Percentiles rank a stretch among this genome's conserved stretches.
These are phyloP conservation scores for Aphanomyces astaci DNA, from an alignment of 352 stramenopile species.

Conservation along the genomic window DNA sequence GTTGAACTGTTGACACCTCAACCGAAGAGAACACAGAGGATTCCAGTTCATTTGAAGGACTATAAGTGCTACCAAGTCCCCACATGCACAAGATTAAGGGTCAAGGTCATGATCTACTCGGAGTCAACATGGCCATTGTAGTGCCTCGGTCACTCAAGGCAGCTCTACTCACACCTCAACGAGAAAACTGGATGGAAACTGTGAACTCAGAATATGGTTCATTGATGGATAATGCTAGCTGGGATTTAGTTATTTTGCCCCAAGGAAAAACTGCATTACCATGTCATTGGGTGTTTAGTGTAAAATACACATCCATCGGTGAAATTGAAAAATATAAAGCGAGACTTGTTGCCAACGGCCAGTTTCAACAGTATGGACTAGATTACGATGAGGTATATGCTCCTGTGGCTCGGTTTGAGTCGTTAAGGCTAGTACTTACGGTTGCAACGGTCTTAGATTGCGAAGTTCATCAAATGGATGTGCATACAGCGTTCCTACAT, in stretches of 20 bases:
- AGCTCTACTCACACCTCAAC: neutral
- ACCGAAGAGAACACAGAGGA: too few relatives aligned
- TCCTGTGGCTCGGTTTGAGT: slow-evolving; percentile 3
- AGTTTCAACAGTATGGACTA: neutral
- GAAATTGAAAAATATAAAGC: slow-evolving; percentile 1
- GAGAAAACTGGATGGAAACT: neutral
- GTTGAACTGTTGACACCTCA: too few relatives aligned
- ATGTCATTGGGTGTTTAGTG: slow-evolving; percentile 7
- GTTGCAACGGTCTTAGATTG: neutral
- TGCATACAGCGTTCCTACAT: neutral
- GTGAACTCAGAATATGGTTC: slow-evolving; percentile 2
- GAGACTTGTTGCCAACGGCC: neutral
- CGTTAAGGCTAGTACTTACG: neutral
- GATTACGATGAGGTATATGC: slow-evolving; percentile 7
- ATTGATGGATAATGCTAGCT: neutral
- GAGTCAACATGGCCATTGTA: neutral
- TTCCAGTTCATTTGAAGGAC: too few relatives aligned
- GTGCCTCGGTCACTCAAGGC: neutral
- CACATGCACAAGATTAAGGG: too few relatives aligned
- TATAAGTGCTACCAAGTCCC: too few relatives aligned
- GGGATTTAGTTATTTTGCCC: neutral
- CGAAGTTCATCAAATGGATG: too few relatives aligned
- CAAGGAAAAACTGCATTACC: neutral
- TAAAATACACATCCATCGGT: neutral
- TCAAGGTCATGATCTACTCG: too few relatives aligned